phyloP scores from a whole-genome alignment of 106 monocot genomes.

The Allium sativum region DNA sequence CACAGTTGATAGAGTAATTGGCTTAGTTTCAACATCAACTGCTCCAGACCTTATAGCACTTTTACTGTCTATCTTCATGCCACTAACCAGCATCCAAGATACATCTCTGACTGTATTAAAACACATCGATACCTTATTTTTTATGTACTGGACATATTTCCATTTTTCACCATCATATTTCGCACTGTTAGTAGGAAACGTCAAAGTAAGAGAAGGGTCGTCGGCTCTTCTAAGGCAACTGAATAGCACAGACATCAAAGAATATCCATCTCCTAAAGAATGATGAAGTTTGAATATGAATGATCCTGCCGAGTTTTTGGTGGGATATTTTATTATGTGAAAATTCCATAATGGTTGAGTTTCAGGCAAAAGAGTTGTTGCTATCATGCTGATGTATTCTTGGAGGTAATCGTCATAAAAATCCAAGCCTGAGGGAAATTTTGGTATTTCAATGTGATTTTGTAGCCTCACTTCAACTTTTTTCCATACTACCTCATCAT shows the following conservation, averaged over 20 bases:
- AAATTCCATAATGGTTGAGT: slow-evolving; percentile 47
- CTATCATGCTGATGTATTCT: slow-evolving; percentile 38
- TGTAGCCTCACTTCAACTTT: slow-evolving; percentile 37
- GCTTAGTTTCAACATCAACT: too few species aligned
- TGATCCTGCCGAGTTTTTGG: slow-evolving; percentile 23
- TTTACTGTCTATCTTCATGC: too few species aligned
- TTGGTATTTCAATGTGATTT: slow-evolving; percentile 43
- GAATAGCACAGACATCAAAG: slow-evolving; percentile 63
- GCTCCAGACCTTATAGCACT: too few species aligned
- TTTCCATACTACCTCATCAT: slow-evolving; percentile 38
- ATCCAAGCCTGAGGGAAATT: slow-evolving; percentile 30
- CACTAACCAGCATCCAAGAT: too few species aligned
- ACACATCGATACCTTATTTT: slow-evolving; percentile 9
- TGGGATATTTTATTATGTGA: slow-evolving; percentile 61
- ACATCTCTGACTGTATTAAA: slow-evolving; percentile 27
- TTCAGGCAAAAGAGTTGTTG: slow-evolving; percentile 16
- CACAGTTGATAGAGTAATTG: too few species aligned
- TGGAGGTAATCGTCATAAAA: slow-evolving; percentile 36
- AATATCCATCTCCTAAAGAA: slow-evolving; percentile 63
- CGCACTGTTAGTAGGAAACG: slow-evolving; percentile 26
- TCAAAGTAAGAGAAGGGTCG: slow-evolving; percentile 52
- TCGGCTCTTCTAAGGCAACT: slow-evolving; percentile 42
- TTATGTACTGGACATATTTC: not conserved
- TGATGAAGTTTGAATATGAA: slow-evolving; percentile 71
- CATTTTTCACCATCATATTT: not conserved